A percentile compares a stretch with the other conserved stretches of the same genome.
These are phyloP conservation scores for Aspergillus udagawae DNA, from an alignment of 2,329 filamentous ascomycete species.

Conservation along the genomic window DNA sequence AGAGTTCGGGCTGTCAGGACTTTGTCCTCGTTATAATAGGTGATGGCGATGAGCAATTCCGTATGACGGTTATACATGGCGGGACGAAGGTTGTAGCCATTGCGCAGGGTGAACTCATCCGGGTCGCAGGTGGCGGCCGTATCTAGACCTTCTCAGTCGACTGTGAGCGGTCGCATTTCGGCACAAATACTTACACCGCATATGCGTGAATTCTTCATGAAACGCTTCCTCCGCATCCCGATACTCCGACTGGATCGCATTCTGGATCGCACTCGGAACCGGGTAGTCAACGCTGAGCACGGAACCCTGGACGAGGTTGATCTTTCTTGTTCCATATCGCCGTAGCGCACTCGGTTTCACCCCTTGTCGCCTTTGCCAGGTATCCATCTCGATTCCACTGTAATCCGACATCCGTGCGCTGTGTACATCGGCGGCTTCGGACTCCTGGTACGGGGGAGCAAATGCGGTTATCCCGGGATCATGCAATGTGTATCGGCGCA, in stretches of 20 bases:
- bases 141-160: conserved; percentile 45
- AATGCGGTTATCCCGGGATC: conserved; percentile 54
- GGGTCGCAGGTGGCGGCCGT: conserved; percentile 96
- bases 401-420: conserved; percentile 49
- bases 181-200: conserved; percentile 64
- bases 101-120: conserved; percentile 96
- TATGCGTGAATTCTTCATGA: conserved; percentile 87
- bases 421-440: conserved; percentile 44
- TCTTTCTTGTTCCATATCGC: conserved; percentile 90
- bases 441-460: conserved; percentile 52
- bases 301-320: conserved; percentile 95
- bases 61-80: conserved; percentile 99
- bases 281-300: conserved; percentile 96
- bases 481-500: conserved; percentile 30
- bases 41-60: conserved; percentile 93
- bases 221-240: conserved; percentile 80
- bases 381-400: conserved; percentile 50
- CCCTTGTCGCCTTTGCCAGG: conserved; percentile 71
- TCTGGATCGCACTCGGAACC: conserved; percentile 94
- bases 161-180: conserved; percentile 1
- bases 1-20: conserved; percentile 83
- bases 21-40: conserved; percentile 99
- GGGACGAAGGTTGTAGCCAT: conserved; percentile 95
- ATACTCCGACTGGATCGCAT: conserved; percentile 90
- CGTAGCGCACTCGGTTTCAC: conserved; percentile 58